These are phyloP conservation scores for Rhodocollybia butyracea DNA, from an alignment of 768 basidiomycete species.

Conservation along the genomic window DNA sequence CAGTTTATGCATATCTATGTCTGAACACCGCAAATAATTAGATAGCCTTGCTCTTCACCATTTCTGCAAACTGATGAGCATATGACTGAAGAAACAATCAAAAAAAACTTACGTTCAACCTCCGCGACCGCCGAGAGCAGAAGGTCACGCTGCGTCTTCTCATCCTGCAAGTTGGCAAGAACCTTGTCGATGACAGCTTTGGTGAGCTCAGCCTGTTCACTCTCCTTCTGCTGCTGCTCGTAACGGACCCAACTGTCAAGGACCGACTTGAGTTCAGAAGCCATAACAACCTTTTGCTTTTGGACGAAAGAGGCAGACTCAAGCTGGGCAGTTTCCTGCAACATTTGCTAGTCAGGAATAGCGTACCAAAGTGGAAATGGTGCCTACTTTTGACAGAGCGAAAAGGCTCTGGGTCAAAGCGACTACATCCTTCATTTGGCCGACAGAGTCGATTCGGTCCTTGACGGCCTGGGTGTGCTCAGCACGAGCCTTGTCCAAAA, in stretches of 20 bases:
- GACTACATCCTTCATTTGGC: slow-evolving; percentile 94
- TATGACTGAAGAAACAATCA: not conserved
- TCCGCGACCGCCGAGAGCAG: slow-evolving; percentile 76
- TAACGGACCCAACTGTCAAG: slow-evolving; percentile 98
- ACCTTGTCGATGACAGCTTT: slow-evolving; percentile 88
- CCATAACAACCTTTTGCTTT: slow-evolving; percentile 82
- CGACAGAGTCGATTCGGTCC: slow-evolving; percentile 88
- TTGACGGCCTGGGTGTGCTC: slow-evolving; percentile 94
- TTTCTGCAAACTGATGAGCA: slow-evolving; percentile 44
- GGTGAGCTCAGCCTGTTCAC: slow-evolving; percentile 90
- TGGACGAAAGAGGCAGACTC: slow-evolving; percentile 90
- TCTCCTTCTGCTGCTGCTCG: slow-evolving; percentile 96
- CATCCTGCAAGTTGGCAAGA: slow-evolving; percentile 75
- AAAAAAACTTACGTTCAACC: slow-evolving; percentile 79
- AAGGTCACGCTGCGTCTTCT: slow-evolving; percentile 87
- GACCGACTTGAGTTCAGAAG: slow-evolving; percentile 88
- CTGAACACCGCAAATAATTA: slow-evolving; percentile 39
- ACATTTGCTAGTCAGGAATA: not conserved
- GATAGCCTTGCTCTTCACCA: slow-evolving; percentile 91
- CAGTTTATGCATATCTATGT: not conserved
- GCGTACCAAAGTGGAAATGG: not conserved
- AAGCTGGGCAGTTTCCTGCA: slow-evolving; percentile 85
- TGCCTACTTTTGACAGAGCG: slow-evolving; percentile 80
- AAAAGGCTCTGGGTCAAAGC: slow-evolving; percentile 89
- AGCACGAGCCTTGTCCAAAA: slow-evolving; percentile 77